Percentiles rank a stretch among this genome's conserved stretches.
Conservation (phyloP, 345 rosid species). For the Rhodamnia argentea region DNA sequence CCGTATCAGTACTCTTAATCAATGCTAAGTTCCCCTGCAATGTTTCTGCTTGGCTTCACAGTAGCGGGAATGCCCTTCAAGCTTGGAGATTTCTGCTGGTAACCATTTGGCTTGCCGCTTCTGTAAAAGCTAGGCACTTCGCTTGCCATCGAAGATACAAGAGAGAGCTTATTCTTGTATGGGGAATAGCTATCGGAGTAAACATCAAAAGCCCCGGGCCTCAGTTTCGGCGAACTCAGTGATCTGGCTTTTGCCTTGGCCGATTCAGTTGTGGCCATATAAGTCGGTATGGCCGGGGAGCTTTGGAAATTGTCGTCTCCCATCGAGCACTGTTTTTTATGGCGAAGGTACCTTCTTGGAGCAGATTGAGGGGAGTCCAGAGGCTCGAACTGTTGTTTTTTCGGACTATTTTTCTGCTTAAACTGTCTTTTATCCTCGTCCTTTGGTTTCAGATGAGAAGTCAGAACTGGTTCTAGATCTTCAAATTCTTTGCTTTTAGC, state of each 20-base stretch:
- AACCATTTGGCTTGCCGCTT: conserved; percentile 22
- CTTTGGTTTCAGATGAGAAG: conserved; percentile 22
- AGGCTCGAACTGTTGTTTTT: conserved; percentile 10
- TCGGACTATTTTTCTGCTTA: conserved; percentile 27
- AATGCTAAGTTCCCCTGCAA: conserved; percentile 42
- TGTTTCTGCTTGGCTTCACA: conserved; percentile 32
- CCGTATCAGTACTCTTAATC: conserved; percentile 33
- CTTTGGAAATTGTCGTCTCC: conserved; percentile 50
- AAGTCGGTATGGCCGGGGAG: conserved; percentile 47
- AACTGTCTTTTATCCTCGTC: conserved; percentile 32
- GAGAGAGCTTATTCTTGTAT: conserved; percentile 44
- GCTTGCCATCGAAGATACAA: conserved; percentile 28
- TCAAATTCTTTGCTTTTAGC: conserved; percentile 65
- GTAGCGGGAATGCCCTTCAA: conserved; percentile 43
- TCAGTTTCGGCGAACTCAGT: conserved; percentile 55
- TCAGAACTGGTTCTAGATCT: conserved; percentile 50
- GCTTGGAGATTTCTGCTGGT: conserved; percentile 78
- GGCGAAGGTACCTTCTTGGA: conserved; percentile 35
- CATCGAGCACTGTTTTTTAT: conserved; percentile 49
- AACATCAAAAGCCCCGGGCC: conserved; percentile 60
- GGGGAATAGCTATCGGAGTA: conserved; percentile 80
- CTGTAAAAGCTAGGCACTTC: conserved; percentile 26
- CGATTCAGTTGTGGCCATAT: conserved; percentile 91
- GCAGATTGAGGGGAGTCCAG: conserved; percentile 20
- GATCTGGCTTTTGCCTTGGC: conserved; percentile 84